Percentiles rank a stretch among this genome's conserved stretches.
These are phyloP conservation scores for Phyllosticta citriasiana DNA, from an alignment of 2,329 filamentous ascomycete species.

Conservation along the genomic window DNA sequence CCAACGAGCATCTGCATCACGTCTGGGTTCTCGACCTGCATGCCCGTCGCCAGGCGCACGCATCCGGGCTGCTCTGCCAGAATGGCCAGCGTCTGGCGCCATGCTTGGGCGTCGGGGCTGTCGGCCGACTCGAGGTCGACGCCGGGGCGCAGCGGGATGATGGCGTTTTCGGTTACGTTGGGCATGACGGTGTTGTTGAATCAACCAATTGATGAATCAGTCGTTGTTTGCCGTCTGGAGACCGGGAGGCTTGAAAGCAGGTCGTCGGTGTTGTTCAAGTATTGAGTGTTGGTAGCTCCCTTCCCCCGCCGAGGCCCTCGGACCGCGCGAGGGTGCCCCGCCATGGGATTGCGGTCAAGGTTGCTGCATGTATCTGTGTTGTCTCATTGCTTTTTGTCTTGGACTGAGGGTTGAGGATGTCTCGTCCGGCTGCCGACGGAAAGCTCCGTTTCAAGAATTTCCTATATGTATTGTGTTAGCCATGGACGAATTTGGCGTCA, in stretches of 20 bases:
- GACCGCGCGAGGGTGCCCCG: no score
- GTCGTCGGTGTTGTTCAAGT: background rate
- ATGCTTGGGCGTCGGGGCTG: constrained; percentile 17
- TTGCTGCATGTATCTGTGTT: no score
- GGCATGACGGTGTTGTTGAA: constrained; percentile 6
- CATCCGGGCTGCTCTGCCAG: constrained; percentile 29
- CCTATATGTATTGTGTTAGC: no score
- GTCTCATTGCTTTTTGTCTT: no score
- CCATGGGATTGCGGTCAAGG: no score
- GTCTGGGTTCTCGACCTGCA: constrained; percentile 29
- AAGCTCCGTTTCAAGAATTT: no score
- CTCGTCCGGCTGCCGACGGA: no score
- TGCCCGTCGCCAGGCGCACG: constrained; percentile 27
- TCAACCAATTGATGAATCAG: background rate
- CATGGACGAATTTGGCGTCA: no score
- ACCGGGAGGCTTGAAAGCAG: background rate
- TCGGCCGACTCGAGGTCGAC: constrained; percentile 17
- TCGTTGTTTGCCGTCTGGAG: background rate
- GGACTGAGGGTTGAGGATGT: no score
- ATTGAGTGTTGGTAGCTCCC: background rate
- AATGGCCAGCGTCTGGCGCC: constrained; percentile 24
- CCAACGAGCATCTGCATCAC: constrained; percentile 31
- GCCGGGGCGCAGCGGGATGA: constrained; percentile 29
- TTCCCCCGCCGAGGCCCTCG: no score
- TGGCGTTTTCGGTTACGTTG: constrained; percentile 30